A percentile compares a stretch with the other conserved stretches of the same genome.
Evolutionary conservation across 208 protist species (phyloP).

Genomic region (Angomonas deanei): DNA sequence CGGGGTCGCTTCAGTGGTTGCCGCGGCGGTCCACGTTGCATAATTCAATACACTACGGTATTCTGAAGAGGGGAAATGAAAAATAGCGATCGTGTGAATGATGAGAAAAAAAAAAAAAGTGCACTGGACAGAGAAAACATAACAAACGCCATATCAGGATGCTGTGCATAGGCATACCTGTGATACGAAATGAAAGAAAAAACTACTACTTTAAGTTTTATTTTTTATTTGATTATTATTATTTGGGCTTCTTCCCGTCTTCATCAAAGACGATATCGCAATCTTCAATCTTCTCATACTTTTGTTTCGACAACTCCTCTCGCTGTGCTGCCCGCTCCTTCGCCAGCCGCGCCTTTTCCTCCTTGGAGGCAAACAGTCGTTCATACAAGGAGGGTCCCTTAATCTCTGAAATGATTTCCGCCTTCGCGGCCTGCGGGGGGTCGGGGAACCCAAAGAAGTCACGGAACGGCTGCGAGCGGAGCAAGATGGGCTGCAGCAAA

Average conservation of each 20-base stretch:
- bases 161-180: no score
- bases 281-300: constrained; percentile 66
- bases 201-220: constrained; percentile 5
- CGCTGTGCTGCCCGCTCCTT: constrained; percentile 34
- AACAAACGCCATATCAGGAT: no score
- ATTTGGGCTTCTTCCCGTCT: background rate
- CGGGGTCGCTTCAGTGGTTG: no score
- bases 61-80: background rate
- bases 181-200: constrained; percentile 8
- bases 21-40: no score
- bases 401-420: constrained; percentile 55
- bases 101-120: constrained; percentile 7
- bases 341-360: constrained; percentile 44
- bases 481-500: constrained; percentile 75
- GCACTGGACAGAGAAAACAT: background rate
- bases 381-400: constrained; percentile 68
- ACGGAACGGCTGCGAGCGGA: constrained; percentile 83
- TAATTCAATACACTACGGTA: no score
- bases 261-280: constrained; percentile 74
- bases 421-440: constrained; percentile 62
- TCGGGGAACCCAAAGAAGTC: constrained; percentile 81
- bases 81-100: background rate
- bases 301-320: constrained; percentile 26
- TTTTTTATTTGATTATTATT: constrained; percentile 1
- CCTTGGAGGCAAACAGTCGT: constrained; percentile 59